These are phyloP conservation scores for Terana coerulea DNA, from an alignment of 768 basidiomycete genomes.

Conservation along the genomic window DNA sequence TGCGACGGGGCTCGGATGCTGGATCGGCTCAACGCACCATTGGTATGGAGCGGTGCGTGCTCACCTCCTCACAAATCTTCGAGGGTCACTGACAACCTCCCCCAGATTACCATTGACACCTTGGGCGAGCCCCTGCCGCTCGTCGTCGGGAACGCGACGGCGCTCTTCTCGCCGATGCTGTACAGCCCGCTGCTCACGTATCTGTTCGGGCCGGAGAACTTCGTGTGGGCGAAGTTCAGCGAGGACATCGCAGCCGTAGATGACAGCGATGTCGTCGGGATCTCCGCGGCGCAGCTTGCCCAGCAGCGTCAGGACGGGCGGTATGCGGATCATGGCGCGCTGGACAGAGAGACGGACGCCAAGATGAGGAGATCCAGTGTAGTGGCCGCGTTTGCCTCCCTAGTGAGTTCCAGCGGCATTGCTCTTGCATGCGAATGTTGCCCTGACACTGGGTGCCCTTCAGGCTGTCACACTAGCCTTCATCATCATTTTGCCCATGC, in stretches of 20 bases:
- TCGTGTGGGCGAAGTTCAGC: slow-evolving; percentile 58
- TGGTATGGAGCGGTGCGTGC: slow-evolving; percentile 4
- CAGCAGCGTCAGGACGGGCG: slow-evolving; percentile 6
- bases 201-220: slow-evolving; percentile 13
- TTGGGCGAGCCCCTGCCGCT: slow-evolving; percentile 8
- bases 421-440: background rate
- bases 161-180: slow-evolving; percentile 7
- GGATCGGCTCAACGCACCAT: slow-evolving; percentile 11
- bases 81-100: background rate
- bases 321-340: background rate
- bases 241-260: slow-evolving; percentile 75
- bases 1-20: slow-evolving; percentile 11
- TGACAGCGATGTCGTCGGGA: slow-evolving; percentile 67
- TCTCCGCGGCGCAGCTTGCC: slow-evolving; percentile 17
- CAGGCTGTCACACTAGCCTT: slow-evolving; percentile 9
- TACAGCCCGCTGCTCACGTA: slow-evolving; percentile 8
- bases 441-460: background rate
- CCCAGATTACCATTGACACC: slow-evolving; percentile 6
- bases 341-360: background rate
- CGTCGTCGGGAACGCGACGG: slow-evolving; percentile 11
- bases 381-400: slow-evolving; percentile 3
- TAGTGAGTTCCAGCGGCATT: slow-evolving; percentile 3
- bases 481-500: slow-evolving; percentile 13
- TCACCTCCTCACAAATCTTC: background rate
- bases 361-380: slow-evolving; percentile 3